Evolutionary conservation across 2,329 filamentous ascomycete genomes (phyloP).

Genomic region (Fusarium equiseti): DNA sequence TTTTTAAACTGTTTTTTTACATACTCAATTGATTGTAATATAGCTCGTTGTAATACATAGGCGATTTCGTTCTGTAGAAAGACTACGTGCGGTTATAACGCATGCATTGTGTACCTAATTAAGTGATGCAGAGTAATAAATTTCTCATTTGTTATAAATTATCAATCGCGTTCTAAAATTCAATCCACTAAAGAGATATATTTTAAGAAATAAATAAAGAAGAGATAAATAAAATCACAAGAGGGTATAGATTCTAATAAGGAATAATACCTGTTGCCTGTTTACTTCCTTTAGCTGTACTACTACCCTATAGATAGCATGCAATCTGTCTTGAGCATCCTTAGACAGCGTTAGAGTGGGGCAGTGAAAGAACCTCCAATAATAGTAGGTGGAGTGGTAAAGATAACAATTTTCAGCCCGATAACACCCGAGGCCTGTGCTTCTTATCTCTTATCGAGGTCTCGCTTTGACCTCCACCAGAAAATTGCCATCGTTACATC

Average conservation of each 20-base stretch:
- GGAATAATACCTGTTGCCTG: not conserved
- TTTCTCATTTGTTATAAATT: too few species aligned
- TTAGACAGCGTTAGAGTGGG: not conserved
- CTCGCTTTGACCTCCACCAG: not conserved
- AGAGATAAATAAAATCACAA: not conserved
- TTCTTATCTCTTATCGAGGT: too few species aligned
- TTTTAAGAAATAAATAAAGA: too few species aligned
- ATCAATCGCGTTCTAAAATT: too few species aligned
- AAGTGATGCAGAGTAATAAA: too few species aligned
- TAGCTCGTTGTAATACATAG: too few species aligned
- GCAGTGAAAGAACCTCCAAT: not conserved
- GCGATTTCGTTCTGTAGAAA: too few species aligned
- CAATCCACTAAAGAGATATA: too few species aligned
- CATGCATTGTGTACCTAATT: too few species aligned
- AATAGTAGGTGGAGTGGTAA: not conserved
- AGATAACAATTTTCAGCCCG: not conserved
- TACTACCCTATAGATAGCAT: not conserved
- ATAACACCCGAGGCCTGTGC: not conserved
- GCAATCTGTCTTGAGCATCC: not conserved
- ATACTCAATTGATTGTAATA: too few species aligned
- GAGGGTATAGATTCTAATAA: not conserved
- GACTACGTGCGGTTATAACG: too few species aligned
- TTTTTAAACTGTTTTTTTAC: too few species aligned
- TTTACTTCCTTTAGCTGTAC: not conserved
- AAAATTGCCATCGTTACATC: not conserved